Conservation (phyloP, 257 asterid genomes). For the Lycium ferocissimum region DNA sequence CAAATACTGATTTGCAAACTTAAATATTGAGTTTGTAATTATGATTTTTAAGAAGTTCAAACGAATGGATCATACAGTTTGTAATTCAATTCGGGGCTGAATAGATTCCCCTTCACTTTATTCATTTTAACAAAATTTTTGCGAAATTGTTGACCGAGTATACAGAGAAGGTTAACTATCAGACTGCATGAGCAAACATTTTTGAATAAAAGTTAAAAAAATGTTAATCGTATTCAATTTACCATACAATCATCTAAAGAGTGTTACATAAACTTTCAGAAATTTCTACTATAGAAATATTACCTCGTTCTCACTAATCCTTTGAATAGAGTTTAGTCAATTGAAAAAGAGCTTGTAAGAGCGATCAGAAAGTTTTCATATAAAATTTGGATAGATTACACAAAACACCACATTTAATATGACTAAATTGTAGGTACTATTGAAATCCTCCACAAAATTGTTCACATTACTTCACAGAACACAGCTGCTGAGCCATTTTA, state of each 20-base stretch:
- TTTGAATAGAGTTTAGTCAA: neutral
- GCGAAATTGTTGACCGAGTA: neutral
- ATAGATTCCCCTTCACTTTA: neutral
- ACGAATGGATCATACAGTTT: neutral
- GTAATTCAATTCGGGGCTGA: neutral
- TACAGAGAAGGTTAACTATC: neutral
- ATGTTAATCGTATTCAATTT: neutral
- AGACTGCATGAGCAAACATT: neutral
- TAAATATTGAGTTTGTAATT: neutral
- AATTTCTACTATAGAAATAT: neutral
- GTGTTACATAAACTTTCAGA: neutral
- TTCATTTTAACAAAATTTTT: neutral
- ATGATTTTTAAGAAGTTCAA: neutral
- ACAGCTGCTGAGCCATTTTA: neutral
- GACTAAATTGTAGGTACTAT: neutral
- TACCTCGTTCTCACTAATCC: neutral
- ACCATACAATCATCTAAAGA: neutral
- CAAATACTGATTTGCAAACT: neutral
- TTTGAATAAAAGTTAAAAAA: neutral
- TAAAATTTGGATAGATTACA: neutral
- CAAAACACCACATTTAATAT: neutral
- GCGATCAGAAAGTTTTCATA: neutral
- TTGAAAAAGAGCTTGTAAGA: neutral
- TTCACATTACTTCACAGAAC: neutral
- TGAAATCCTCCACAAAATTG: conserved; percentile 10